phyloP scores from a whole-genome alignment of 331 rosid species.

The Telfairia occidentalis region DNA sequence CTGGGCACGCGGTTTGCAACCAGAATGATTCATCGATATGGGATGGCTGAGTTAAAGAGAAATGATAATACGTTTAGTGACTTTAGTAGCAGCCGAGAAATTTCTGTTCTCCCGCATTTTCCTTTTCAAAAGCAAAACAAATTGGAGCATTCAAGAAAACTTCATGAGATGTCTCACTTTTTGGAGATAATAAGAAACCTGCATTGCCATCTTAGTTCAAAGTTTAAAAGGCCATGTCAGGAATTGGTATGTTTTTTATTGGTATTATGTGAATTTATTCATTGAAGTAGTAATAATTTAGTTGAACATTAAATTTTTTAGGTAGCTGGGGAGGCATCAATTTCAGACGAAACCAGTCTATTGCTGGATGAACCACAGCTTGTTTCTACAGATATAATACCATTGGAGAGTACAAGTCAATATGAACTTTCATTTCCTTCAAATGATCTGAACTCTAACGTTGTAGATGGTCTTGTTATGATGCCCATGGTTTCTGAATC shows the following conservation, averaged over 20 bases:
- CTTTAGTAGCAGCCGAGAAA: constrained; percentile 26
- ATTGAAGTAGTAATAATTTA: not conserved
- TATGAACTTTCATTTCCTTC: constrained; percentile 40
- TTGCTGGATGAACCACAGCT: constrained; percentile 46
- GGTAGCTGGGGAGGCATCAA: constrained; percentile 45
- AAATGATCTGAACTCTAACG: constrained; percentile 24
- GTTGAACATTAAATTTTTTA: constrained; percentile 28
- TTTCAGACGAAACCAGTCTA: constrained; percentile 27
- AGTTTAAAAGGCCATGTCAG: constrained; percentile 58
- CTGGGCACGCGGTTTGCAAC: constrained; percentile 71
- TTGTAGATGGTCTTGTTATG: constrained; percentile 44
- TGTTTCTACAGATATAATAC: constrained; percentile 33
- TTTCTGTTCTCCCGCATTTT: constrained; percentile 46
- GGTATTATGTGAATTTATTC: not conserved
- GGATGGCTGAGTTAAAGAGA: constrained; percentile 44
- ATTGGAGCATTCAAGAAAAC: constrained; percentile 46
- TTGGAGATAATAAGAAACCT: constrained; percentile 85
- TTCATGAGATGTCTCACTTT: constrained; percentile 77
- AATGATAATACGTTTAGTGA: constrained; percentile 26
- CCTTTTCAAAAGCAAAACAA: constrained; percentile 32
- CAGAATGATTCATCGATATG: constrained; percentile 76
- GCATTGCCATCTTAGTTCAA: constrained; percentile 56
- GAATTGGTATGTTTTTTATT: constrained; percentile 42
- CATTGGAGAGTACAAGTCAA: constrained; percentile 38
- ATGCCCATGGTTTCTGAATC: constrained; percentile 37